These are phyloP conservation scores for Vickermania spadyakhi DNA, from an alignment of 208 protist genomes.

Conservation along the genomic window DNA sequence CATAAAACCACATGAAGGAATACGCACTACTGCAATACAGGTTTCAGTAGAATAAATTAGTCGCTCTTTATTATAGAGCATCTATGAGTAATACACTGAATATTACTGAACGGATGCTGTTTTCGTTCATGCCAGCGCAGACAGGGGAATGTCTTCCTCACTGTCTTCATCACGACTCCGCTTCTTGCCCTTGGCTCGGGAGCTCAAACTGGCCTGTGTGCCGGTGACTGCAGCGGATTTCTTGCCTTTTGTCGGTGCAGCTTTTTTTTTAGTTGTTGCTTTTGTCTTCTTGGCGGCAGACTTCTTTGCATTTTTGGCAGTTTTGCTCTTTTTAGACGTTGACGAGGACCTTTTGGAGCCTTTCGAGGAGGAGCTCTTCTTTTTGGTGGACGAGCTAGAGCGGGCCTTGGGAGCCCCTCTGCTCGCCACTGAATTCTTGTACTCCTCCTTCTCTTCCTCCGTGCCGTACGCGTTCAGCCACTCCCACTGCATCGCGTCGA, in stretches of 20 bases:
- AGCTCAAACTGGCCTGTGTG: not conserved
- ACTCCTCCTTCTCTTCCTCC: slow-evolving; percentile 83
- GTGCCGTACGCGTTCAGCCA: slow-evolving; percentile 86
- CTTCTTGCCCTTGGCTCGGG: slow-evolving; percentile 10
- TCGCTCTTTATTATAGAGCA: too few species aligned
- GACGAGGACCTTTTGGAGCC: slow-evolving; percentile 13
- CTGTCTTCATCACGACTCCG: slow-evolving; percentile 24
- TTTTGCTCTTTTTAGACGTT: slow-evolving; percentile 16
- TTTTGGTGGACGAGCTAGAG: slow-evolving; percentile 13
- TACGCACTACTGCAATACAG: too few species aligned
- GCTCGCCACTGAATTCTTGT: slow-evolving; percentile 68
- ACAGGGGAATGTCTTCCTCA: slow-evolving; percentile 43
- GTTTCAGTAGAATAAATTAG: too few species aligned
- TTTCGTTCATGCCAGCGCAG: slow-evolving; percentile 10
- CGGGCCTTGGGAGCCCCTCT: slow-evolving; percentile 22
- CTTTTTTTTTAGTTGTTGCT: slow-evolving; percentile 29
- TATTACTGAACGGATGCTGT: slow-evolving; percentile 1
- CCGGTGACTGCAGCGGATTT: slow-evolving; percentile 21
- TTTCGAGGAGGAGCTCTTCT: slow-evolving; percentile 18
- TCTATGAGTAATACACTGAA: too few species aligned
- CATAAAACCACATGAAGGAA: too few species aligned
- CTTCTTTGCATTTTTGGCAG: slow-evolving; percentile 13
- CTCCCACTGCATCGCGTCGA: slow-evolving; percentile 82
- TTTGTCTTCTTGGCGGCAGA: slow-evolving; percentile 14
- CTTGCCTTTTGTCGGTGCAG: slow-evolving; percentile 10